A percentile compares a stretch with the other conserved stretches of the same genome.
These are phyloP conservation scores for Cytospora paraplurivora DNA, from an alignment of 2,329 filamentous ascomycete species.

Conservation along the genomic window DNA sequence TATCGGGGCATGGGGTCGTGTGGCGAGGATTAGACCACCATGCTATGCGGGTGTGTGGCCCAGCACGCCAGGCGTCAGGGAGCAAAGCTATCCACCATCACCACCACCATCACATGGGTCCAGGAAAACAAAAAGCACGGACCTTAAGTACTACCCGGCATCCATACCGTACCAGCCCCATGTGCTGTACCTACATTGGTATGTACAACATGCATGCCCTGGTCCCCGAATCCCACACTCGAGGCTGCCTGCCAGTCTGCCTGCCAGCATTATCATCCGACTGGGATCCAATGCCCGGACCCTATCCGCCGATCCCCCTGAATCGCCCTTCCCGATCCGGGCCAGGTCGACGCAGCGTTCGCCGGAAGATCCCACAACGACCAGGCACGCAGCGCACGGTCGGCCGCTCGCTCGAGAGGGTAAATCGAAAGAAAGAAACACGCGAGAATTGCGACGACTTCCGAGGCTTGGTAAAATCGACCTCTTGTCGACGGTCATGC, in stretches of 20 bases:
- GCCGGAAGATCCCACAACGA: neutral
- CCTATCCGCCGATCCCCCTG: slow-evolving; percentile 15
- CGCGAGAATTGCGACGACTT: neutral
- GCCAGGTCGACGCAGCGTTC: neutral
- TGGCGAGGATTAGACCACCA: neutral
- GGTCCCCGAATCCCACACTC: neutral
- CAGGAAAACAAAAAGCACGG: neutral
- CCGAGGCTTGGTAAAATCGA: no score
- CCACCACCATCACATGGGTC: neutral
- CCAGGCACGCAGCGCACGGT: neutral
- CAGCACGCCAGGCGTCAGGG: neutral
- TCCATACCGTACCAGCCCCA: no score
- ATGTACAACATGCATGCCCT: neutral
- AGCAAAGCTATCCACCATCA: neutral
- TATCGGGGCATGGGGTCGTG: neutral
- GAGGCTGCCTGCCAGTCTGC: neutral
- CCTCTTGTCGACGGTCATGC: no score
- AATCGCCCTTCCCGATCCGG: slow-evolving; percentile 11
- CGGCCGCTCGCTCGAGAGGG: neutral
- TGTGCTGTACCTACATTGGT: neutral
- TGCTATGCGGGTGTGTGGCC: neutral
- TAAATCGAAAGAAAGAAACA: neutral
- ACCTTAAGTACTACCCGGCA: neutral
- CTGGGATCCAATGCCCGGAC: neutral
- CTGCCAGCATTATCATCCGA: neutral